Evolutionary conservation across 352 stramenopile genomes (phyloP), one percentile per base, ranked within the genome.

Genomic region (Phytopythium montanum): DNA sequence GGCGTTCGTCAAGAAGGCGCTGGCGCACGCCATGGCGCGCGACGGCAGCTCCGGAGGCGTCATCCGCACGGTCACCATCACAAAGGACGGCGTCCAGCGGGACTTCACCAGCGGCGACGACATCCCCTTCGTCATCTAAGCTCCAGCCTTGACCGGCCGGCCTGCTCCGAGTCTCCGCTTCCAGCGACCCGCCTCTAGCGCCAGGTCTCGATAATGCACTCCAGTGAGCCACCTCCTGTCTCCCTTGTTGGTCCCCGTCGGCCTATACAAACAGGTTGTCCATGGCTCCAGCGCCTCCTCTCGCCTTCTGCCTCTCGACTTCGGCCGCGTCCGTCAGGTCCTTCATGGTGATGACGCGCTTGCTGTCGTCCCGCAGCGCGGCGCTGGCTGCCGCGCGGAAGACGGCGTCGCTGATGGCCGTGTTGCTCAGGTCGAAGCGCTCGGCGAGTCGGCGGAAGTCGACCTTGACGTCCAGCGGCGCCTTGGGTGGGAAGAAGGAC

Each of bases 21-120:
- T 99, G 60, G 67, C 88, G 36, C 97, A 99, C 81, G 97, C 97
- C 29, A 99, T 99, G 97, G 93, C 97, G 16, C 85, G 97, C 29
- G 97, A 99, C 83, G 97, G 97, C 55, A 98, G 90, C 62, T 99
- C 94, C n/a, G 97, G 97, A 54, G 97, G 97, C 60, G 95, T 99
- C 46, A 99, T 99, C 72, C 87, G 97, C 60, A 98, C 96, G 18
- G 88, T 99, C 59, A 94, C 87, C 57, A 98, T 99, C 61, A 96
- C 85, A 64, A 80, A 90, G 51, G 82, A 94, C 56, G 94, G 95
- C 31, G 84, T 95, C 58, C 81, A 96, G 65, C 88, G 94, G 38
- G 92, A 97, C 59, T 98, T 98, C 68, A 91, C 93, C 33, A 83
- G 86, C 57, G 96, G 96, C 55, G 87, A 98, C 68, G 66, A 86